Evolutionary conservation across 75 land plant genomes (phyloP).

Genomic region (Picea glauca): DNA sequence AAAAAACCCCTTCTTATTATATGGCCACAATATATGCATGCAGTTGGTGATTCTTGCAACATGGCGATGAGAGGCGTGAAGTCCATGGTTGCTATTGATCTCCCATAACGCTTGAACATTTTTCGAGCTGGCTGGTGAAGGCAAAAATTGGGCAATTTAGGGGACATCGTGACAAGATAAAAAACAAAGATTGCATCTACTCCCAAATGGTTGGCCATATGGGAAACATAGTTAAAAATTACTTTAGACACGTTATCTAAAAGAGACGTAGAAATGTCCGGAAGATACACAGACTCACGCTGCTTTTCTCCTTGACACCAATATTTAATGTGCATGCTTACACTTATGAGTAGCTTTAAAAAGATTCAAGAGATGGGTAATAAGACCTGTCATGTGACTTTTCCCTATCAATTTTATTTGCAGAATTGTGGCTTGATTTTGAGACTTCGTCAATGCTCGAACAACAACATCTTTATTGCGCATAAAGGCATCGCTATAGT

Average conservation of each 20-base stretch:
- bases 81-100: too few species aligned
- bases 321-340: slow-evolving; percentile 62
- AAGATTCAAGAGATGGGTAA: too few species aligned
- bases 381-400: too few species aligned
- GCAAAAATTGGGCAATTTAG: slow-evolving; percentile 76
- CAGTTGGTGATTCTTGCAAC: too few species aligned
- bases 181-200: slow-evolving; percentile 83
- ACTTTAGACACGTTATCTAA: slow-evolving; percentile 39
- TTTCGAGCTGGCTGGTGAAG: slow-evolving; percentile 35
- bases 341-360: slow-evolving; percentile 23
- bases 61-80: too few species aligned
- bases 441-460: too few species aligned
- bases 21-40: too few species aligned
- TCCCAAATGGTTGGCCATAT: slow-evolving; percentile 72
- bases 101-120: slow-evolving; percentile 16
- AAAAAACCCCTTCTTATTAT: too few species aligned
- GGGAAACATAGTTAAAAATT: slow-evolving; percentile 53
- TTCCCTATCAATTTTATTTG: too few species aligned
- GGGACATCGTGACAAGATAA: slow-evolving; percentile 56
- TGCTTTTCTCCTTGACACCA: slow-evolving; percentile 52
- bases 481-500: too few species aligned
- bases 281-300: slow-evolving; percentile 17
- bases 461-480: too few species aligned
- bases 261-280: slow-evolving; percentile 27
- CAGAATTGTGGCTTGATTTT: too few species aligned